phyloP scores from a whole-genome alignment of 2,329 filamentous ascomycete species.

The Diaporthe velutina region DNA sequence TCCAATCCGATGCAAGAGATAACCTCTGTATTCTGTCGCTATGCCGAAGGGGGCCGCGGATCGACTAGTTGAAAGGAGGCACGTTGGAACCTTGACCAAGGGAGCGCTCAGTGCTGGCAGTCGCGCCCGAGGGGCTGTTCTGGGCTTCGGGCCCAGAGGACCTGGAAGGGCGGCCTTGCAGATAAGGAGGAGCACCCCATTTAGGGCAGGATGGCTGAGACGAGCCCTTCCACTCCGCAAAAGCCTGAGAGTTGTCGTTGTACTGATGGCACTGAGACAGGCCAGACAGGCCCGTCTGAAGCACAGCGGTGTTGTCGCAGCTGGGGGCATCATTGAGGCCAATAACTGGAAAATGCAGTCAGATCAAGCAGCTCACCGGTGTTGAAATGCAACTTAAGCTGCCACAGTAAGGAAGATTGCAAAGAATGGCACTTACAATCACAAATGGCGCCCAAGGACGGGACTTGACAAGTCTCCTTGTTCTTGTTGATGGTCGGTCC shows the following conservation, averaged over 20 bases:
- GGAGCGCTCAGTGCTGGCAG: neutral
- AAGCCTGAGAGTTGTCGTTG: neutral
- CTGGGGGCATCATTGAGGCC: neutral
- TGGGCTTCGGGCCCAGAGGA: neutral
- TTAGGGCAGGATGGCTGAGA: constrained; percentile 2
- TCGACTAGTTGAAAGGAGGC: neutral
- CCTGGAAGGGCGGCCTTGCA: neutral
- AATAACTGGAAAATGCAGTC: neutral
- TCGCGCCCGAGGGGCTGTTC: neutral
- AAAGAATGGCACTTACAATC: neutral
- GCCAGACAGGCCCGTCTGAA: neutral
- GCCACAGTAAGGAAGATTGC: neutral
- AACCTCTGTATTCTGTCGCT: neutral
- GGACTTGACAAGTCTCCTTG: neutral
- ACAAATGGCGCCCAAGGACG: neutral
- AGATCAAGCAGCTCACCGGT: neutral
- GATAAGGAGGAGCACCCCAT: constrained; percentile 1
- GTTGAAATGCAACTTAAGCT: neutral
- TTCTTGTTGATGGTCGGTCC: neutral
- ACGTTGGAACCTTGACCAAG: neutral
- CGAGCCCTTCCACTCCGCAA: constrained; percentile 18
- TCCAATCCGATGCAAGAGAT: neutral
- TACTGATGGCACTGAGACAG: neutral
- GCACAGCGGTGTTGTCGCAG: neutral
- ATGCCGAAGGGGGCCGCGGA: neutral